Evolutionary conservation across 2,329 filamentous ascomycete genomes (phyloP), one percentile per base, ranked within the genome.

Genomic region (Cordyceps javanica): DNA sequence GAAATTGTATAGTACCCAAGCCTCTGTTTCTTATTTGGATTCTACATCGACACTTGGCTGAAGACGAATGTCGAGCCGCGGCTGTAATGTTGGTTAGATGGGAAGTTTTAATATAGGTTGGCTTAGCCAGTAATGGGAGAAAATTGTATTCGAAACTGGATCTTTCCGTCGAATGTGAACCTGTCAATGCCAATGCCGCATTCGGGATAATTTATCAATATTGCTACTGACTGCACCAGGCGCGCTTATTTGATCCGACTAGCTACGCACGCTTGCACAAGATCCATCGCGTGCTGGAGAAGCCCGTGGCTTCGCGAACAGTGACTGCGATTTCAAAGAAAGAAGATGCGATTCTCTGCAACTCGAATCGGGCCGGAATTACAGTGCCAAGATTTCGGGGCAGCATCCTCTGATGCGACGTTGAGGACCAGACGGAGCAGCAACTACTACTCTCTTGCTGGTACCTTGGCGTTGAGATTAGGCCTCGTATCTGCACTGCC

Each of bases 1-100:
- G 49, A 55, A 44, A 49, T 54, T 58, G 50, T 58, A 58, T 55
- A 55, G 57, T 55, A 55, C 57, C 50, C 50, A 54, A 49, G 57
- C 44, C 21, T 55, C 34, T 48, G 57, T 55, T 54, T 54, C 50
- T 41, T 48, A 23, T 26, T 49, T 41, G 41, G 30, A 51, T 36
- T 52, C 34, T 49, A 42, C n/a, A 56, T 48, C 44, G 23, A 56
- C 25, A 25, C 14, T 23, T 54, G n/a, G 42, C 26, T 41, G 16
- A 21, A 45, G 55, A 51, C 16, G 19, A 45, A 30, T 51, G 6
- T 38, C 28, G 28, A 10, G 28, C 28, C 14, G 49, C 26, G 53
- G 42, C 44, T 49, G 28, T 46, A 46, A 46, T 46, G 41, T 55
- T 56, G 53, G 48, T 28, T 52, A 36, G 55, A 46, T 26, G 55